Percentiles rank a stretch among this genome's conserved stretches.
Conservation (phyloP, 495 filamentous ascomycete species). For the Neohortaea acidophila region DNA sequence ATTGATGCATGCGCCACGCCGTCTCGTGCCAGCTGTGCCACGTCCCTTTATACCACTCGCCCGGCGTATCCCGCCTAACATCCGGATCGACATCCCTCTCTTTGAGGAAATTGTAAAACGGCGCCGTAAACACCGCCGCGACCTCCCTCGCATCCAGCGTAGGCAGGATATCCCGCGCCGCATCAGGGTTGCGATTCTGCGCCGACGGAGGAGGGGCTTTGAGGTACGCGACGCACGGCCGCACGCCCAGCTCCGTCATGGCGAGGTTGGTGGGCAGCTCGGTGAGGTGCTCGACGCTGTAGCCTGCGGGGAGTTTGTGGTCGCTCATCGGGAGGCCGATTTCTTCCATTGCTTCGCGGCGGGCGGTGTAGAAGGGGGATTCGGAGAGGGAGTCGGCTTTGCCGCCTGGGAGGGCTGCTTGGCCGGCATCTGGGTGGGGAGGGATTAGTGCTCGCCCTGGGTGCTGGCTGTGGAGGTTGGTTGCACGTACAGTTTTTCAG, state of each 20-base stretch:
- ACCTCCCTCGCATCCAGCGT: conserved; percentile 72
- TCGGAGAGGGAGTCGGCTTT: conserved; percentile 37
- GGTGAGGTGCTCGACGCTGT: conserved; percentile 69
- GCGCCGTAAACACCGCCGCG: conserved; percentile 76
- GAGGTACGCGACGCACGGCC: conserved; percentile 73
- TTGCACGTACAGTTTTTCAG: conserved; percentile 41
- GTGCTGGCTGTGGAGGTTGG: neutral
- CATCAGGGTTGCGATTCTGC: conserved; percentile 28
- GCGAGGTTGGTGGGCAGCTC: conserved; percentile 68
- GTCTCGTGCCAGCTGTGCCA: conserved; percentile 52
- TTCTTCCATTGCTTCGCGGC: conserved; percentile 79
- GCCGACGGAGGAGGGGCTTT: conserved; percentile 11
- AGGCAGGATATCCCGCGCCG: conserved; percentile 60
- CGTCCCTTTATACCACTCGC: conserved; percentile 43
- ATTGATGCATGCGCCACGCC: conserved; percentile 71
- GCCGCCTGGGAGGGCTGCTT: conserved; percentile 75
- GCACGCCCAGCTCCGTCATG: conserved; percentile 63
- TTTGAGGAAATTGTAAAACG: conserved; percentile 57
- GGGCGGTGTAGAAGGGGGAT: conserved; percentile 56
- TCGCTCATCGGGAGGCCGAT: conserved; percentile 65
- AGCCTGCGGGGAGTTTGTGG: conserved; percentile 47
- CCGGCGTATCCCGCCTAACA: conserved; percentile 24
- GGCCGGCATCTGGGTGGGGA: conserved; percentile 40
- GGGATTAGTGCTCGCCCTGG: neutral
- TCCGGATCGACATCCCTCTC: conserved; percentile 31